Conservation (phyloP, 306 rosid species). For the Lathyrus aphaca region DNA sequence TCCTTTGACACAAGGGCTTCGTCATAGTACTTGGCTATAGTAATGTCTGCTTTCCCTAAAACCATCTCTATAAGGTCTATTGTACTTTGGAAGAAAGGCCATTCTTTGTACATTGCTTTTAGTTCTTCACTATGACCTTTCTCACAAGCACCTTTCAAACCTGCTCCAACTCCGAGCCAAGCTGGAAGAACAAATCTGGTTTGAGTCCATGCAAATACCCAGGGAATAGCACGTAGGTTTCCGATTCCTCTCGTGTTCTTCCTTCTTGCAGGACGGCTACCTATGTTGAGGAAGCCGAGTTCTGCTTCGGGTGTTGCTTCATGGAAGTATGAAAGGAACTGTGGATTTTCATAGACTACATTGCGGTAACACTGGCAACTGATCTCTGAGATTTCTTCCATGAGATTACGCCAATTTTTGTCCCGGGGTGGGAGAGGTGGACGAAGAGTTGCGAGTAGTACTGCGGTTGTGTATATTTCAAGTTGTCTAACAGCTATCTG, state of each 20-base stretch:
- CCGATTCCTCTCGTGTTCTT: constrained; percentile 76
- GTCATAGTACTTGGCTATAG: constrained; percentile 91
- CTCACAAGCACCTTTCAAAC: constrained; percentile 78
- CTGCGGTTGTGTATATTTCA: constrained; percentile 93
- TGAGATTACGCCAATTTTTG: constrained; percentile 80
- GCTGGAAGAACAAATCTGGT: constrained; percentile 94
- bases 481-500: constrained; percentile 92
- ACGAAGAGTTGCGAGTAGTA: constrained; percentile 91
- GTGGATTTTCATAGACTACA: constrained; percentile 81
- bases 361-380: constrained; percentile 79
- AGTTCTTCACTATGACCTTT: constrained; percentile 81
- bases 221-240: constrained; percentile 91
- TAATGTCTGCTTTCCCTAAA: constrained; percentile 84
- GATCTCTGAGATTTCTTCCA: constrained; percentile 88
- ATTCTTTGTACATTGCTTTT: constrained; percentile 80
- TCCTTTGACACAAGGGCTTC: constrained; percentile 80
- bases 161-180: constrained; percentile 98
- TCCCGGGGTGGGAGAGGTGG: constrained; percentile 89
- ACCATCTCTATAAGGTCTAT: constrained; percentile 96
- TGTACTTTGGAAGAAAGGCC: constrained; percentile 92
- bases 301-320: constrained; percentile 98
- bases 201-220: constrained; percentile 99
- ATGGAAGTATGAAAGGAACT: constrained; percentile 82
- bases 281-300: constrained; percentile 95
- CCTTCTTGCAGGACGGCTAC: constrained; percentile 92